Evolutionary conservation across 106 monocot species (phyloP).

Genomic region (Dioscorea zingiberensis): DNA sequence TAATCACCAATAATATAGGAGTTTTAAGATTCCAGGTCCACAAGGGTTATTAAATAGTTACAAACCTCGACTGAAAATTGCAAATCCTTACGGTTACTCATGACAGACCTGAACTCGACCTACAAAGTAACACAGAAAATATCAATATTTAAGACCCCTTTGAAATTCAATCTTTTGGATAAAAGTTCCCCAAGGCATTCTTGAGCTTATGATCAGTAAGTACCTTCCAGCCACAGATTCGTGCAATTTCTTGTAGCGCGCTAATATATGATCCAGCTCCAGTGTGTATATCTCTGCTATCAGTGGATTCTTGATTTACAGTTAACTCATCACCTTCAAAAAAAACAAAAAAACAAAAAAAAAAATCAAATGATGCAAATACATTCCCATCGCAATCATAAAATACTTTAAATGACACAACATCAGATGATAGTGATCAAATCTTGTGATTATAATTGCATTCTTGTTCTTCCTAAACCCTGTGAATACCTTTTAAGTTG

Average conservation of each 20-base stretch:
- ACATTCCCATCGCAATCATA: no score
- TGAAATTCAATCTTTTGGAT: no score
- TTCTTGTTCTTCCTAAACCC: no score
- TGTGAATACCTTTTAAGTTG: no score
- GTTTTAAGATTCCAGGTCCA: not conserved
- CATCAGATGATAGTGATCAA: no score
- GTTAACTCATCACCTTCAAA: not conserved
- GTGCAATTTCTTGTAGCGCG: not conserved
- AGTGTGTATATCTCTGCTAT: not conserved
- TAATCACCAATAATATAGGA: not conserved
- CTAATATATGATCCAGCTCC: not conserved
- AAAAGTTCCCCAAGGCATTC: no score
- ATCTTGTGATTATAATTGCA: no score
- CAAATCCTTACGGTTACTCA: not conserved
- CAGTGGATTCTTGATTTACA: not conserved
- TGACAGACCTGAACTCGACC: not conserved
- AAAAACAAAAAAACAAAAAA: no score
- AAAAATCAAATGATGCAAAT: no score
- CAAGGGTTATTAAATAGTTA: not conserved
- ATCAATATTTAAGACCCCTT: no score
- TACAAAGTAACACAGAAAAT: not conserved
- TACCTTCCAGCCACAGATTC: not conserved
- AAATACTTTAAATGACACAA: no score
- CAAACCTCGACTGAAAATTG: slow-evolving; percentile 3
- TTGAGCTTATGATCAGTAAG: not conserved